Conservation (phyloP, 129 eudicot species). For the Solidago caesia region DNA sequence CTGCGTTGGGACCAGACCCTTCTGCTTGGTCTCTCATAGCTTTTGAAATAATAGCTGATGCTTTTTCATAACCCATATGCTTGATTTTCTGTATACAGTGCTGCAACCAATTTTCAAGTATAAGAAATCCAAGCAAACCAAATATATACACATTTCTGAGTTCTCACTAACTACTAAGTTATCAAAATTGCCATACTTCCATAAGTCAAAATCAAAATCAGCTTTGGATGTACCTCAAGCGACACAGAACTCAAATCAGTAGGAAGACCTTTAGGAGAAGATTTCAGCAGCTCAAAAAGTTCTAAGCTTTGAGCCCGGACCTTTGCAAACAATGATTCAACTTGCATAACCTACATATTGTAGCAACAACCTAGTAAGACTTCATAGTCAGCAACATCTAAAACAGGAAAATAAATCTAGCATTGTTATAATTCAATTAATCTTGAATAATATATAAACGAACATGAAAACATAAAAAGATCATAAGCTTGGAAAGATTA, state of each 20-base stretch:
- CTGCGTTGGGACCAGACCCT: conserved; percentile 68
- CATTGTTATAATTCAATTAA: neutral
- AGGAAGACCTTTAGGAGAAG: conserved; percentile 50
- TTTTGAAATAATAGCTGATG: conserved; percentile 48
- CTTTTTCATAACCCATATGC: conserved; percentile 52
- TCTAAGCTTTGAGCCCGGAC: conserved; percentile 50
- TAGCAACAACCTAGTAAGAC: conserved; percentile 22
- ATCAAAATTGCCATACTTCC: neutral
- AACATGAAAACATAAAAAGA: neutral
- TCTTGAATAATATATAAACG: neutral
- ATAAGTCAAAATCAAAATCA: neutral
- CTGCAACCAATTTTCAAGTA: conserved; percentile 42
- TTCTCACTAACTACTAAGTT: neutral
- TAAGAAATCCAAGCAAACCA: neutral
- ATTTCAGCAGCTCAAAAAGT: conserved; percentile 58
- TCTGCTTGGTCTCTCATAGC: conserved; percentile 67
- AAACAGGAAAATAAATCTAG: neutral
- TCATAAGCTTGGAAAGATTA: neutral
- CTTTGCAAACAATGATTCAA: conserved; percentile 56
- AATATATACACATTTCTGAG: too few relatives aligned
- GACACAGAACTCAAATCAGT: conserved; percentile 57
- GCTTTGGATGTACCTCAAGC: conserved; percentile 61
- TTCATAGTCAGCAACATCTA: neutral
- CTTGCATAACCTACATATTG: conserved; percentile 72
- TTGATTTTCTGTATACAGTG: conserved; percentile 62